Conservation (phyloP, 257 asterid genomes). For the Salvia hispanica region DNA sequence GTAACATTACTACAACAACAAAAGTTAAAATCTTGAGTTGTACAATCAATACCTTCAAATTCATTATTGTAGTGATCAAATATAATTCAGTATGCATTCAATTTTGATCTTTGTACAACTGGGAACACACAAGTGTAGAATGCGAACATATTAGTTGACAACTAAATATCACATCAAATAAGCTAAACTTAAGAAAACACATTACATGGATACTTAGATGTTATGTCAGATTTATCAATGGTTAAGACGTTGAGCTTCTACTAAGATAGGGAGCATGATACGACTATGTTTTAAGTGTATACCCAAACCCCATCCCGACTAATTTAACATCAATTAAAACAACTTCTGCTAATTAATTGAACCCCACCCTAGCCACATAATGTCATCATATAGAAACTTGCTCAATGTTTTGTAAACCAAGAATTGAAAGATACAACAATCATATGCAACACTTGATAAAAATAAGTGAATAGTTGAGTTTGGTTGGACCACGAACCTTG, state of each 20-base stretch:
- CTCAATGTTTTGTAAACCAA: not conserved
- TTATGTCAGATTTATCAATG: not conserved
- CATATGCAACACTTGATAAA: not conserved
- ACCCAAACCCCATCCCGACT: not conserved
- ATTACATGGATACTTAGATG: not conserved
- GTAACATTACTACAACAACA: too few species aligned
- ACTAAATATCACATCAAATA: not conserved
- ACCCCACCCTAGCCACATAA: not conserved
- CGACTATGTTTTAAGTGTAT: too few species aligned
- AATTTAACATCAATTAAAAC: not conserved
- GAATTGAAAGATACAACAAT: not conserved
- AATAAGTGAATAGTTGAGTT: not conserved
- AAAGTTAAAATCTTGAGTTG: too few species aligned
- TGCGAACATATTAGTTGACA: not conserved
- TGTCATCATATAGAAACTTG: not conserved
- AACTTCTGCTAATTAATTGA: not conserved
- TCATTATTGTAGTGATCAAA: slow-evolving; percentile 48
- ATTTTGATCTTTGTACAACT: slow-evolving; percentile 72
- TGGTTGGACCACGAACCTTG: slow-evolving; percentile 57
- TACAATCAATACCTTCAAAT: slow-evolving; percentile 27
- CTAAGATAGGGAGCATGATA: not conserved
- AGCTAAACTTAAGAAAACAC: not conserved
- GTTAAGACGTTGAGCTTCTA: not conserved
- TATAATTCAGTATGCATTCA: slow-evolving; percentile 51
- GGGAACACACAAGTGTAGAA: slow-evolving; percentile 72